Conservation (phyloP, 805 yeast species). For the Metschnikowia drakensbergensis region DNA sequence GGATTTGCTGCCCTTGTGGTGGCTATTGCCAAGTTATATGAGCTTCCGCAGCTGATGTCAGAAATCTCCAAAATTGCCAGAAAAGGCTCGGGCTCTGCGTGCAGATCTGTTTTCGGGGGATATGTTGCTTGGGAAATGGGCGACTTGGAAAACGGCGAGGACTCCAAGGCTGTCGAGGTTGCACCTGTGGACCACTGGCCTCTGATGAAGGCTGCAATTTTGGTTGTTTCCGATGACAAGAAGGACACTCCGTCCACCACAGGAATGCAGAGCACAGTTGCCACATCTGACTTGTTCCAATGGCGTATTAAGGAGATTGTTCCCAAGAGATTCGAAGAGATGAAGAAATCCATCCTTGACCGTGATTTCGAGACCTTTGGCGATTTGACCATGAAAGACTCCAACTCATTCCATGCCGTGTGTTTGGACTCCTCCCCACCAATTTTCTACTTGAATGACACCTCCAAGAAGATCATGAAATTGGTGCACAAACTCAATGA, state of each 20-base stretch:
- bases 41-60: slow-evolving; percentile 79
- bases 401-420: slow-evolving; percentile 97
- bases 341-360: slow-evolving; percentile 71
- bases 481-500: slow-evolving; percentile 65
- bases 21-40: slow-evolving; percentile 80
- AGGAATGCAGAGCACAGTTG: slow-evolving; percentile 95
- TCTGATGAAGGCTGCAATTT: slow-evolving; percentile 78
- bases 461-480: slow-evolving; percentile 21
- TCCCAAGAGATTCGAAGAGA: slow-evolving; percentile 76
- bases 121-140: slow-evolving; percentile 99
- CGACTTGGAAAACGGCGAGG: slow-evolving; percentile 64
- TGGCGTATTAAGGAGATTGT: slow-evolving; percentile 78
- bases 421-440: slow-evolving; percentile 96
- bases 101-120: slow-evolving; percentile 96
- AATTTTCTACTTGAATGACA: slow-evolving; percentile 49
- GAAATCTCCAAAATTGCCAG: slow-evolving; percentile 92
- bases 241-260: slow-evolving; percentile 93
- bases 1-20: slow-evolving; percentile 95
- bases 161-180: slow-evolving; percentile 90
- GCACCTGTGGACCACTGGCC: slow-evolving; percentile 90
- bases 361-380: slow-evolving; percentile 81
- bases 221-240: slow-evolving; percentile 89
- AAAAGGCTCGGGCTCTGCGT: slow-evolving; percentile 98
- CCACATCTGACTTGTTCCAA: slow-evolving; percentile 80
- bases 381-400: slow-evolving; percentile 90